Conservation (phyloP, 306 rosid species). For the Malus sylvestris region DNA sequence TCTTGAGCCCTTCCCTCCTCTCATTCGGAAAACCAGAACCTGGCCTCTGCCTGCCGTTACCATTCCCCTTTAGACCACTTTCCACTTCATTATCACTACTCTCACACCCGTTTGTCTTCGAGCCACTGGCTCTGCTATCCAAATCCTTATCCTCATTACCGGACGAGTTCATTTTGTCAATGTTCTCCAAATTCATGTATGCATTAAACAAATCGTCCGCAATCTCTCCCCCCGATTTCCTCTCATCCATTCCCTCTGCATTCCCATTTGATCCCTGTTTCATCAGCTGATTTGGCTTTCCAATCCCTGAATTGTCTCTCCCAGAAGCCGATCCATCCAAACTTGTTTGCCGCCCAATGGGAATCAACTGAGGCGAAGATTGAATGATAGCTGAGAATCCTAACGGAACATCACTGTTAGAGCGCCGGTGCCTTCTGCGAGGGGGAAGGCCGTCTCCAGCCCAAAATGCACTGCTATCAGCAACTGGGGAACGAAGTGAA, state of each 20-base stretch:
- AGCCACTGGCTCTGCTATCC: conserved; percentile 48
- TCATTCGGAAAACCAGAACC: conserved; percentile 36
- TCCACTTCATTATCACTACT: conserved; percentile 84
- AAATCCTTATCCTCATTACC: conserved; percentile 60
- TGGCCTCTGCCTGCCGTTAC: conserved; percentile 21
- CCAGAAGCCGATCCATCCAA: conserved; percentile 31
- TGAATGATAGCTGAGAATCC: conserved; percentile 54
- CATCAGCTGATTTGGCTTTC: conserved; percentile 48
- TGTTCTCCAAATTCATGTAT: conserved; percentile 63
- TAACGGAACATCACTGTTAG: conserved; percentile 65
- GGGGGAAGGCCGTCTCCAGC: conserved; percentile 64
- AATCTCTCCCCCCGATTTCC: conserved; percentile 33
- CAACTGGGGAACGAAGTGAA: conserved; percentile 20
- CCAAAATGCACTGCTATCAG: conserved; percentile 32
- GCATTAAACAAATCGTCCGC: conserved; percentile 61
- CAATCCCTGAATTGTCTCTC: conserved; percentile 29
- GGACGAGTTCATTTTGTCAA: conserved; percentile 43
- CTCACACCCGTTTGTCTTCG: conserved; percentile 58
- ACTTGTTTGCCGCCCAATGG: conserved; percentile 26
- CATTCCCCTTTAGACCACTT: conserved; percentile 45
- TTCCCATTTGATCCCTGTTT: conserved; percentile 25
- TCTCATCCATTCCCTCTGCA: conserved; percentile 27
- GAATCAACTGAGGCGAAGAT: conserved; percentile 43
- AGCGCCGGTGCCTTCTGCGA: conserved; percentile 70
- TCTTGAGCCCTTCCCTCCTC: conserved; percentile 64